Percentiles rank a stretch among this genome's conserved stretches.
phyloP scores from a whole-genome alignment of 2,329 filamentous ascomycete genomes.

The Colletotrichum viniferum region DNA sequence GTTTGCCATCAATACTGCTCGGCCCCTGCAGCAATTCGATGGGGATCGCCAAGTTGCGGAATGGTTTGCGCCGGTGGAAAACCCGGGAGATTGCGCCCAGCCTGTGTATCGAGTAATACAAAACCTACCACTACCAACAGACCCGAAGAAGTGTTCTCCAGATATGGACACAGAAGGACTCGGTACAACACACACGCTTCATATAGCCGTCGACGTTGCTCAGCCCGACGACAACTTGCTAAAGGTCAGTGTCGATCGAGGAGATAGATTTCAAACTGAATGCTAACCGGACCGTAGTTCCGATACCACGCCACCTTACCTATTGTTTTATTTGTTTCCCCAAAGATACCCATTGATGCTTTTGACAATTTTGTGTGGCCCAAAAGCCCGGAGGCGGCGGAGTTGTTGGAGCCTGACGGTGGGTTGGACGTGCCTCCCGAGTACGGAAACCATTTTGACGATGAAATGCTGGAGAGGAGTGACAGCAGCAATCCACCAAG shows the following conservation, averaged over 20 bases:
- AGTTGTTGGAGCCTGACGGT: not conserved
- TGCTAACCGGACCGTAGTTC: not conserved
- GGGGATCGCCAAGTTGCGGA: not conserved
- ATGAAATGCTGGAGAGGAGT: not conserved
- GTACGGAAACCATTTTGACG: not conserved
- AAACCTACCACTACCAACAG: not conserved
- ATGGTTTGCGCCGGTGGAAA: not conserved
- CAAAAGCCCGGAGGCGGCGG: too few species aligned
- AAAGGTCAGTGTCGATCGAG: not conserved
- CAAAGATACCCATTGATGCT: not conserved
- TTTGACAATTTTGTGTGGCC: not conserved
- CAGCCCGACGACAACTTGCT: not conserved
- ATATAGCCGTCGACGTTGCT: not conserved
- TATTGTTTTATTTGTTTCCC: not conserved
- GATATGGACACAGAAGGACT: not conserved
- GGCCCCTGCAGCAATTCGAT: not conserved
- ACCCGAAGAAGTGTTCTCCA: not conserved
- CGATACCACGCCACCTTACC: not conserved
- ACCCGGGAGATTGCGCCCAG: not conserved
- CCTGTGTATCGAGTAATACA: not conserved
- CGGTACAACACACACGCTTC: not conserved
- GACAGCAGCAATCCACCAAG: not conserved
- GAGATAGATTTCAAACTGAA: accelerated
- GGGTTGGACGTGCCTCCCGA: not conserved
- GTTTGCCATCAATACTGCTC: not conserved